Evolutionary conservation across 495 filamentous ascomycete genomes (phyloP).

Genomic region (Aspergillus sclerotioniger): DNA sequence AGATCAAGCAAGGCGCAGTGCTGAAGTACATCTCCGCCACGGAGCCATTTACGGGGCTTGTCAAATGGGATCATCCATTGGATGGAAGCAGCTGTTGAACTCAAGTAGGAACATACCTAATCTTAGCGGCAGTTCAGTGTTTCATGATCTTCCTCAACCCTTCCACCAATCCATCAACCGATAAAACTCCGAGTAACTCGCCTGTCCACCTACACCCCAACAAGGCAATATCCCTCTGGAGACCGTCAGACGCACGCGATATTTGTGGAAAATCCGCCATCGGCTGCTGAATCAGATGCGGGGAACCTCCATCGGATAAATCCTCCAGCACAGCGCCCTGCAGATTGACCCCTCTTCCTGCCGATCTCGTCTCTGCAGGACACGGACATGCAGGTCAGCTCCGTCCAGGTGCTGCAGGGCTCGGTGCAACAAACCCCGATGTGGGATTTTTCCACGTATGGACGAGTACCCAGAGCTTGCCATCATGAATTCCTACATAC

Average conservation of each 20-base stretch:
- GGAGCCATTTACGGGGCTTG: slow-evolving; percentile 13
- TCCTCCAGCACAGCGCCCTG: not conserved
- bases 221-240: too few relatives aligned
- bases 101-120: too few relatives aligned
- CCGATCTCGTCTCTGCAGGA: not conserved
- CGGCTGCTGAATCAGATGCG: too few relatives aligned
- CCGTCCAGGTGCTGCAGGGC: not conserved
- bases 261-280: too few relatives aligned
- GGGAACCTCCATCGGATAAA: not conserved
- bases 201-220: too few relatives aligned
- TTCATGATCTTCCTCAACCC: too few relatives aligned
- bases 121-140: too few relatives aligned
- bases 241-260: too few relatives aligned
- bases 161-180: too few relatives aligned
- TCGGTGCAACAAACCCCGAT: not conserved
- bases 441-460: not conserved
- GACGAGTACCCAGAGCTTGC: too few relatives aligned
- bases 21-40: slow-evolving; percentile 15
- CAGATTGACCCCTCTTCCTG: not conserved
- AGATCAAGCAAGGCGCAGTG: slow-evolving; percentile 8
- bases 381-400: not conserved
- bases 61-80: slow-evolving; percentile 7
- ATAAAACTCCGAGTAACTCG: too few relatives aligned
- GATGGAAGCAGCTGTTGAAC: not conserved
- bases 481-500: slow-evolving; percentile 29